Evolutionary conservation across 2,329 filamentous ascomycete genomes (phyloP), one percentile per base, ranked within the genome.

Genomic region (Cercospora zeae-maydis): DNA sequence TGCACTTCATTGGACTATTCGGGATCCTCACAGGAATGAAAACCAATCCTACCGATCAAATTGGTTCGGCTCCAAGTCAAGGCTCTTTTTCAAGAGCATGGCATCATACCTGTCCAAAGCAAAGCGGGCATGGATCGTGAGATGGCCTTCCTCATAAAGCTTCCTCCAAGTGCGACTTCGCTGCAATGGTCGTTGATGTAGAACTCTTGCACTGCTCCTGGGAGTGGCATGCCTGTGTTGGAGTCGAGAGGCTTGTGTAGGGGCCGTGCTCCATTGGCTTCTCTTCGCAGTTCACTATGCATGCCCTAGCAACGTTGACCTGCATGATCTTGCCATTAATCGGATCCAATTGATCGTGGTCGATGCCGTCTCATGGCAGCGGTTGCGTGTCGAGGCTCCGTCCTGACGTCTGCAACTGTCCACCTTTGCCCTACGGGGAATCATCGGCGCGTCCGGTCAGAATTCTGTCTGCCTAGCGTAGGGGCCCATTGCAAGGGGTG

Each of bases 401-500:
- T 51, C 30, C 47, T 16, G 27, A 14, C 47, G 19, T 14, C 11
- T n/a, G 10, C 24, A 51, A 51, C 24, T 52, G 14, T 52, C 47
- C 47, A 52, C 27, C 24, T 13, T 10, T 14, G n/a, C 9, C 47
- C 47, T 11, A 52, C 3, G 3, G 24, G 14, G 1, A 24, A 52
- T 24, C 10, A 14, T 45, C 4, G 21, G 39, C 16, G 19, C 2
- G 21, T 45, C 11, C 1, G 5, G 31, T 51, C 47, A 72, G 37
- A 76, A 95, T 93, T 95, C 75, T 90, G 86, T 72, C 89, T 83
- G 14, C 87, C 87, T 60, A 96, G 76, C 1, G 86, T 91, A 21
- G 93, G 93, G 73, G 90, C 92, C 95, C 95, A 99, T 49, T 96
- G 88, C 47, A 99, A 77, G 2, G 95, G 95, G 78, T 98, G 92